Percentiles rank a stretch among this genome's conserved stretches.
phyloP scores from a whole-genome alignment of 768 basidiomycete species.

The Mrakia blollopis region DNA sequence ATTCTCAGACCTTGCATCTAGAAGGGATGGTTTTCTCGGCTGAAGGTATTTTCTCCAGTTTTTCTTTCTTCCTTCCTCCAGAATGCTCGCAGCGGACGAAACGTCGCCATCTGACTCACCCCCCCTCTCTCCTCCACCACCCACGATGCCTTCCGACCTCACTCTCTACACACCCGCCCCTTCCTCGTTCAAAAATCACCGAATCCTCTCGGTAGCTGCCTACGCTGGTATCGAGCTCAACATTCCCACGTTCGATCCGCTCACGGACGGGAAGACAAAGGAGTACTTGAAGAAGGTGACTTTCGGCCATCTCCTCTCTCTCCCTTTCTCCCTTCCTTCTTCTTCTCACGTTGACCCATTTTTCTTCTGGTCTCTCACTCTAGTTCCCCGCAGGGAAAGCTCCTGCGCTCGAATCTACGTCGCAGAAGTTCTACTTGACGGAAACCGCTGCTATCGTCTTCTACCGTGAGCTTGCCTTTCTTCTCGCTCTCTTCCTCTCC shows the following conservation, averaged over 20 bases:
- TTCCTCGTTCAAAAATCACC: slow-evolving; percentile 8
- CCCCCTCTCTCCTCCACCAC: background rate
- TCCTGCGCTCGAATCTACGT: slow-evolving; percentile 65
- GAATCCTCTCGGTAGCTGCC: slow-evolving; percentile 7
- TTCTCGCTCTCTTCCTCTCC: no score
- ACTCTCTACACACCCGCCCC: slow-evolving; percentile 12
- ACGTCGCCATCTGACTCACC: background rate
- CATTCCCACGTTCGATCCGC: background rate
- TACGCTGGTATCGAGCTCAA: slow-evolving; percentile 23
- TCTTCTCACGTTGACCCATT: background rate
- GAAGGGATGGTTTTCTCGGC: background rate
- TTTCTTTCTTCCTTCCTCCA: background rate
- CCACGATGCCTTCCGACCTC: slow-evolving; percentile 16
- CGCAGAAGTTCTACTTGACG: slow-evolving; percentile 64
- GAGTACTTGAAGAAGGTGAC: slow-evolving; percentile 20
- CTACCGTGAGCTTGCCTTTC: slow-evolving; percentile 60
- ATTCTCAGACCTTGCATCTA: background rate
- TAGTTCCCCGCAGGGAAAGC: slow-evolving; percentile 67
- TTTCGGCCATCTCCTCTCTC: no score
- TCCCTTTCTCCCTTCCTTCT: background rate
- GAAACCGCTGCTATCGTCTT: slow-evolving; percentile 77
- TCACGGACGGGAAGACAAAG: slow-evolving; percentile 6
- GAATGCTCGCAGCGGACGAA: background rate
- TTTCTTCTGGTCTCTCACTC: background rate
- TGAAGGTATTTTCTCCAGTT: background rate